Evolutionary conservation across 345 rosid species (phyloP).

Genomic region (Psidium guajava): DNA sequence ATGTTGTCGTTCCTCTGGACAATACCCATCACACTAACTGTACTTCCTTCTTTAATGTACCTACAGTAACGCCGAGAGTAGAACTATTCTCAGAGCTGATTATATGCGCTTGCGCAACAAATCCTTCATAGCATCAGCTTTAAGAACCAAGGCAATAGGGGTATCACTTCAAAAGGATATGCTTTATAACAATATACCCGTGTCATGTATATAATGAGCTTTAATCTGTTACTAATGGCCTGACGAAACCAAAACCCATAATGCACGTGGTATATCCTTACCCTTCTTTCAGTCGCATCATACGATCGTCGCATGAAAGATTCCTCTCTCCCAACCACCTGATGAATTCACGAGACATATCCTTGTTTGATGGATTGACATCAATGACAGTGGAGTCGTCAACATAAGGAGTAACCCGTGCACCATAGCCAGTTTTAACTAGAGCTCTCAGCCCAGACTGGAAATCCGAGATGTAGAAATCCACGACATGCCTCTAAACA

Average conservation of each 20-base stretch:
- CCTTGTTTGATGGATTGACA: constrained; percentile 56
- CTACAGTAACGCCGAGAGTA: constrained; percentile 16
- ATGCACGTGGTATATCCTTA: constrained; percentile 7
- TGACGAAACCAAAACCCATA: neutral
- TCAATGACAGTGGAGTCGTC: constrained; percentile 72
- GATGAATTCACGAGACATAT: constrained; percentile 66
- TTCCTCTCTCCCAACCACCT: constrained; percentile 81
- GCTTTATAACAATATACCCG: neutral
- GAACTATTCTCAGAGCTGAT: neutral
- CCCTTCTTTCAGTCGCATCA: constrained; percentile 95
- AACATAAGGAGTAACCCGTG: constrained; percentile 81
- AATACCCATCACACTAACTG: constrained; percentile 89
- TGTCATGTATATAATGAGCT: neutral
- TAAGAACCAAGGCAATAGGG: neutral
- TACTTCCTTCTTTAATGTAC: constrained; percentile 97
- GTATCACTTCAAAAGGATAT: neutral
- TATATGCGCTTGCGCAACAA: neutral
- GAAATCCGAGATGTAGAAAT: constrained; percentile 97
- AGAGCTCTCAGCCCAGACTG: constrained; percentile 95
- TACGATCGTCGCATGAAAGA: constrained; percentile 63
- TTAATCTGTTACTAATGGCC: neutral
- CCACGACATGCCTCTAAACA: constrained; percentile 94
- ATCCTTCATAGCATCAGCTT: neutral
- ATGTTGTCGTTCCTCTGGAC: constrained; percentile 90
- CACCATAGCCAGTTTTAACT: constrained; percentile 88